Evolutionary conservation across 495 filamentous ascomycete species (phyloP).

Genomic region (Penicillium arizonense): DNA sequence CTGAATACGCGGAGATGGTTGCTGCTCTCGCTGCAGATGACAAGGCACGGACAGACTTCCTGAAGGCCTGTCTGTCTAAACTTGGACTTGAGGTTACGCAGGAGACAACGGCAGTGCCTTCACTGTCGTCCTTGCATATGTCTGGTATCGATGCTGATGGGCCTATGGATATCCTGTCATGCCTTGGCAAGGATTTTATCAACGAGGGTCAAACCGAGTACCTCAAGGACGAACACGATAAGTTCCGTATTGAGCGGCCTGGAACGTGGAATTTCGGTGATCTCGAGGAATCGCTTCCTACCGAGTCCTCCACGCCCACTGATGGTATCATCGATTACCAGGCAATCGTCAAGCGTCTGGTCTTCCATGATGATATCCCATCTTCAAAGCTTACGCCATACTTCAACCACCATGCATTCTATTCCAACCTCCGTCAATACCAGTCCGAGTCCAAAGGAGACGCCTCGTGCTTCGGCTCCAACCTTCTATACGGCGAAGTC

Average conservation of each 20-base stretch:
- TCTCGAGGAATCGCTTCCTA: constrained; percentile 51
- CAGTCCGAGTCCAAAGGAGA: constrained; percentile 52
- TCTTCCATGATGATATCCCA: constrained; percentile 69
- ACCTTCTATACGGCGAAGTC: constrained; percentile 85
- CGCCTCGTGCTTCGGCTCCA: constrained; percentile 67
- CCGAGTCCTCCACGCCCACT: constrained; percentile 19
- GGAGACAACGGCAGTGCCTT: constrained; percentile 68
- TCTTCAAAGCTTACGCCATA: constrained; percentile 75
- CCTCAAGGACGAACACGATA: constrained; percentile 83
- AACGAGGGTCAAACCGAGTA: constrained; percentile 66
- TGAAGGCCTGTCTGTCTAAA: constrained; percentile 79
- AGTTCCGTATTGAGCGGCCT: constrained; percentile 69
- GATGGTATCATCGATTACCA: constrained; percentile 74
- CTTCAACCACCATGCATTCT: constrained; percentile 84
- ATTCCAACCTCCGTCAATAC: constrained; percentile 67
- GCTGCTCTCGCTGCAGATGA: constrained; percentile 71
- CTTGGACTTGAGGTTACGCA: constrained; percentile 76
- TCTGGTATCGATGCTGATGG: constrained; percentile 65
- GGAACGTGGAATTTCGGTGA: constrained; percentile 62
- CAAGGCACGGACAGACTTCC: constrained; percentile 64
- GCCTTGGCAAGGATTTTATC: constrained; percentile 64
- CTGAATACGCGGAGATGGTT: constrained; percentile 66
- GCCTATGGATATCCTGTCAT: constrained; percentile 63
- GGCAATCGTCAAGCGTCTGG: constrained; percentile 66
- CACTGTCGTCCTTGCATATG: constrained; percentile 82